These are phyloP conservation scores for Myxozyma neotropica DNA, from an alignment of 805 yeast genomes.

Conservation along the genomic window DNA sequence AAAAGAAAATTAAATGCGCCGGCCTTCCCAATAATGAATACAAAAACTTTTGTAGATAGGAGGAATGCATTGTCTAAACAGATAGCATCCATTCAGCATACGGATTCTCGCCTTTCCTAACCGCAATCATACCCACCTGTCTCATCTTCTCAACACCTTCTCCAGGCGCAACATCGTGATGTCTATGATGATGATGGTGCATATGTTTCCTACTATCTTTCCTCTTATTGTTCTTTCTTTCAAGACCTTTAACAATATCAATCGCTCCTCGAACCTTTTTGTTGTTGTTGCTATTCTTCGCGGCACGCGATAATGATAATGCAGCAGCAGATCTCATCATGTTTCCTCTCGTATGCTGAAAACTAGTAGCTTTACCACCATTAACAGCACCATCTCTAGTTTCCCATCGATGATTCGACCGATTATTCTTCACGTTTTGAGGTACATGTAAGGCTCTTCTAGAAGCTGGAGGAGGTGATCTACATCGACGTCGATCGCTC, in stretches of 20 bases:
- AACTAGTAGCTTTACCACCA: slow-evolving; percentile 12
- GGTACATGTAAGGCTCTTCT: neutral
- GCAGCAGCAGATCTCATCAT: neutral
- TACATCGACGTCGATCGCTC: slow-evolving; percentile 7
- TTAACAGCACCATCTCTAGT: neutral
- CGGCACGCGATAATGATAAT: neutral
- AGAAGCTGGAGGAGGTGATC: slow-evolving; percentile 10
- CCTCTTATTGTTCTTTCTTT: slow-evolving; percentile 27
- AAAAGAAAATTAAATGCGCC: neutral
- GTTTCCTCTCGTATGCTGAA: slow-evolving; percentile 16
- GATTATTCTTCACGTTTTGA: neutral
- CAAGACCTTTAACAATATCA: slow-evolving; percentile 35
- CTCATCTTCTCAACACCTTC: slow-evolving; percentile 37
- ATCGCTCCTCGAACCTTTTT: slow-evolving; percentile 27
- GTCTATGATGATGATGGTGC: slow-evolving; percentile 23
- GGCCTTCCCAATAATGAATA: neutral
- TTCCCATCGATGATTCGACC: slow-evolving; percentile 3
- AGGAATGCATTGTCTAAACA: slow-evolving; percentile 8
- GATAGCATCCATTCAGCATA: slow-evolving; percentile 35
- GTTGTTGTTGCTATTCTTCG: neutral
- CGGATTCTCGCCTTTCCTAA: slow-evolving; percentile 27
- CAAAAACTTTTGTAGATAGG: neutral
- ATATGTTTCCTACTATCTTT: slow-evolving; percentile 20
- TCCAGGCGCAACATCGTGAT: slow-evolving; percentile 31
- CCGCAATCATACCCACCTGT: slow-evolving; percentile 34